Conservation (phyloP, 805 yeast species). For the Cyberlindnera saturnus region DNA sequence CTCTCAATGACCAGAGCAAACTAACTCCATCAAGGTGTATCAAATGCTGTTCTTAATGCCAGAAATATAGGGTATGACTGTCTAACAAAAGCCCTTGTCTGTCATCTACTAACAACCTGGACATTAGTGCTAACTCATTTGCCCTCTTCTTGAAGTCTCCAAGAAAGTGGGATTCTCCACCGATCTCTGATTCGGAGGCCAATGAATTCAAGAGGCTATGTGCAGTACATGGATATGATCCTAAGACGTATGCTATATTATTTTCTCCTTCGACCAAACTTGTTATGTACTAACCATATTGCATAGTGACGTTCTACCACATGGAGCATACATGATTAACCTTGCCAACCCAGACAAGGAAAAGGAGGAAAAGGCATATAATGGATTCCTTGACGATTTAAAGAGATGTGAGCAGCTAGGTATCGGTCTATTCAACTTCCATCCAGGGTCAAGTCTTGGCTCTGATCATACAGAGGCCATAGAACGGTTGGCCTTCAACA, state of each 20-base stretch:
- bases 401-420: constrained; percentile 79
- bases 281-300: constrained; percentile 1
- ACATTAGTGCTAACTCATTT: constrained; percentile 64
- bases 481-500: constrained; percentile 63
- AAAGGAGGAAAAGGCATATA: constrained; percentile 70
- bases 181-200: constrained; percentile 61
- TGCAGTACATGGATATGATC: constrained; percentile 56
- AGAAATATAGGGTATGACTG: constrained; percentile 38
- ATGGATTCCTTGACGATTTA: constrained; percentile 79
- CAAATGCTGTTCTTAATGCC: constrained; percentile 60
- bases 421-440: constrained; percentile 85
- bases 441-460: constrained; percentile 83
- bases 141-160: constrained; percentile 90
- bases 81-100: not conserved
- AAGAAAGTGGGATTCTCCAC: constrained; percentile 85
- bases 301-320: constrained; percentile 69
- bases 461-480: constrained; percentile 65
- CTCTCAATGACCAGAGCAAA: not conserved
- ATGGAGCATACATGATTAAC: constrained; percentile 91
- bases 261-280: not conserved
- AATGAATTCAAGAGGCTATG: constrained; percentile 60
- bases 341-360: constrained; percentile 84
- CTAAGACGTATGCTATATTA: constrained; percentile 35
- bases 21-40: constrained; percentile 33
- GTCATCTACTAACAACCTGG: constrained; percentile 1